A percentile compares a stretch with the other conserved stretches of the same genome.
These are phyloP conservation scores for Strigomonas culicis DNA, from an alignment of 208 protist species.

Conservation along the genomic window DNA sequence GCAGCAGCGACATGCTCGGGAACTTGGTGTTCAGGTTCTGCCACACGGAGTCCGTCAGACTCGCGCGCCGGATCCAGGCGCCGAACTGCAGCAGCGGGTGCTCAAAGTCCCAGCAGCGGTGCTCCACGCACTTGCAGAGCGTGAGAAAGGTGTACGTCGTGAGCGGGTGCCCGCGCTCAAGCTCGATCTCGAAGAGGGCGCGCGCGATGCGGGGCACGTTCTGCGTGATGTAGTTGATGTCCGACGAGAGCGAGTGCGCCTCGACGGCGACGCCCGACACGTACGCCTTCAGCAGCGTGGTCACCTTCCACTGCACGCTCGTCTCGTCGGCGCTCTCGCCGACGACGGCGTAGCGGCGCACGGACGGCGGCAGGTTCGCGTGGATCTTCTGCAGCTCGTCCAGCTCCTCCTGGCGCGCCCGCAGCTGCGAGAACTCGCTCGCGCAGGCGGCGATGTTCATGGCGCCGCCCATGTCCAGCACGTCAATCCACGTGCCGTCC, in stretches of 20 bases:
- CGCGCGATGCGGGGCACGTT: constrained; percentile 95
- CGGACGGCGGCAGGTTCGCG: constrained; percentile 45
- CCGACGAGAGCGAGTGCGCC: constrained; percentile 90
- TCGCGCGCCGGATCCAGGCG: constrained; percentile 42
- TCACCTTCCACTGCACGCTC: constrained; percentile 93
- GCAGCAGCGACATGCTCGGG: constrained; percentile 74
- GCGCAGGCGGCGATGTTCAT: constrained; percentile 91
- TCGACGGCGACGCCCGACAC: constrained; percentile 89
- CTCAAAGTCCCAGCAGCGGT: constrained; percentile 92
- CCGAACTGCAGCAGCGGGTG: constrained; percentile 90
- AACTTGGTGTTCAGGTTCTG: constrained; percentile 64
- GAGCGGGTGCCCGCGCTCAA: constrained; percentile 90
- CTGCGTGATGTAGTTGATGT: constrained; percentile 96
- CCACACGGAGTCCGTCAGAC: constrained; percentile 78
- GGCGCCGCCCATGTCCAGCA: constrained; percentile 90
- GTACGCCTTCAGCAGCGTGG: constrained; percentile 97
- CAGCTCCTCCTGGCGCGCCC: constrained; percentile 95
- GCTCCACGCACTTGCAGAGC: constrained; percentile 93
- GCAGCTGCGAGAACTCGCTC: constrained; percentile 97
- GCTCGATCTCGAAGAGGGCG: constrained; percentile 97
- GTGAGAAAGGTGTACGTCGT: constrained; percentile 87
- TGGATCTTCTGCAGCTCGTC: constrained; percentile 92
- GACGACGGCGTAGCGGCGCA: constrained; percentile 61
- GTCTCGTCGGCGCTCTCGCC: constrained; percentile 85
- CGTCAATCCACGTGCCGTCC: constrained; percentile 84